phyloP scores from a whole-genome alignment of 257 asterid species.

The Jasminum sambac region DNA sequence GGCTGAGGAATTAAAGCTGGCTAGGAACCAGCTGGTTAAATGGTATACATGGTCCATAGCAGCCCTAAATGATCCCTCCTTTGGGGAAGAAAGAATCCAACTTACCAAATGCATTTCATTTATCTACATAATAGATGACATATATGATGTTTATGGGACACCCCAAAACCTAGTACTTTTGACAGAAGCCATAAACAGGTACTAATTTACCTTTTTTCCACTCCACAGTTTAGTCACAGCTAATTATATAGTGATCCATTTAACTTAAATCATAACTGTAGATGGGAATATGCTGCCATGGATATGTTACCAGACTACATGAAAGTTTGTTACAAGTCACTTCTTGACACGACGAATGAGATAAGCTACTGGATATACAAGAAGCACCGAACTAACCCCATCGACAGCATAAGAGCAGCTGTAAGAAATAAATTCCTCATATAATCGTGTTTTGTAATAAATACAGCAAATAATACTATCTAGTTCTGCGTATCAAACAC shows the following conservation, averaged over 20 bases:
- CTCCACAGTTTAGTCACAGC: too few relatives aligned
- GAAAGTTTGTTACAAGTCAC: constrained; percentile 44
- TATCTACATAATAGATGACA: constrained; percentile 44
- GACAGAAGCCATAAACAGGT: constrained; percentile 38
- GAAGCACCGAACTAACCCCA: constrained; percentile 38
- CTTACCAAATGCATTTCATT: constrained; percentile 39
- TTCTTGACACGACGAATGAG: constrained; percentile 39
- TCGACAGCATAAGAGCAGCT: constrained; percentile 26
- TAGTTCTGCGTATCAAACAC: background rate
- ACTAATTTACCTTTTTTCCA: background rate
- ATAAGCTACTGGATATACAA: constrained; percentile 23
- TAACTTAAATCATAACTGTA: background rate
- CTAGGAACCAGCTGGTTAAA: constrained; percentile 17
- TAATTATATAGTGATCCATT: background rate
- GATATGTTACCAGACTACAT: constrained; percentile 45
- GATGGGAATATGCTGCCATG: constrained; percentile 38
- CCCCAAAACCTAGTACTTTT: constrained; percentile 30
- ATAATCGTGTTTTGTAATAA: background rate
- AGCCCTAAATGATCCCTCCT: constrained; percentile 9
- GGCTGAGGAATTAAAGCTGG: constrained; percentile 17
- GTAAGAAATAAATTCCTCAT: constrained; percentile 10
- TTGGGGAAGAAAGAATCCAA: constrained; percentile 1
- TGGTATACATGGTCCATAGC: constrained; percentile 20
- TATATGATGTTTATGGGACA: constrained; percentile 41
- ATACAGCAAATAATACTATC: background rate